These are phyloP conservation scores for Scytalidium lignicola DNA, from an alignment of 2,329 filamentous ascomycete genomes.

Conservation along the genomic window DNA sequence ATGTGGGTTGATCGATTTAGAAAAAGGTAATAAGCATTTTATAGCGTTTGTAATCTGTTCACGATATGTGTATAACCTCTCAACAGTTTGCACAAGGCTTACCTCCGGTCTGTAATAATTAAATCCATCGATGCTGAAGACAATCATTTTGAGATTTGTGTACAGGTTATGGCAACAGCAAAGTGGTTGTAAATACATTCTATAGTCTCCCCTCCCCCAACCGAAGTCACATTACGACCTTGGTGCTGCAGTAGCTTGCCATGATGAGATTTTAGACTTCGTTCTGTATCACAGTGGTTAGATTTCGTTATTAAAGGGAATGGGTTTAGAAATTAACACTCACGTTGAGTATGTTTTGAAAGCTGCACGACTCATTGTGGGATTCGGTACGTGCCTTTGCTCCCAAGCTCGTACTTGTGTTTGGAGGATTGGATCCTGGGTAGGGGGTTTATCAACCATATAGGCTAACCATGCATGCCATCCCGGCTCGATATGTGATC, in stretches of 20 bases:
- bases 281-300: conserved; percentile 31
- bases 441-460: conserved; percentile 80
- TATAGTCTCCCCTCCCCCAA: conserved; percentile 13
- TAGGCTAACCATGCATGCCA: conserved; percentile 99
- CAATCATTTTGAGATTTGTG: too few species aligned
- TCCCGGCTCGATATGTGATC: conserved; percentile 83
- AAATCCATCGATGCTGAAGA: too few species aligned
- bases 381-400: conserved; percentile 64
- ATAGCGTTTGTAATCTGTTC: too few species aligned
- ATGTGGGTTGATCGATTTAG: too few species aligned
- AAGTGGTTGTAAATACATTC: conserved; percentile 8
- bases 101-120: too few species aligned
- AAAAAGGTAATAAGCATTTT: too few species aligned
- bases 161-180: too few species aligned
- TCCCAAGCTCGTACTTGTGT: conserved; percentile 71
- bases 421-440: conserved; percentile 66
- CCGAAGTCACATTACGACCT: conserved; percentile 18
- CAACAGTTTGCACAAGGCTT: too few species aligned
- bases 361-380: conserved; percentile 70
- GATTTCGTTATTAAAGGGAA: conserved; percentile 1
- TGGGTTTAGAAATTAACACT: conserved; percentile 34
- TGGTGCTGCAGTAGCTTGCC: conserved; percentile 39
- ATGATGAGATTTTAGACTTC: conserved; percentile 49
- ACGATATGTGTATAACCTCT: too few species aligned
- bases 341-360: conserved; percentile 96